Base-by-base conservation (phyloP, 1,284 basidiomycete species). In the Entoloma clypeatum region DNA sequence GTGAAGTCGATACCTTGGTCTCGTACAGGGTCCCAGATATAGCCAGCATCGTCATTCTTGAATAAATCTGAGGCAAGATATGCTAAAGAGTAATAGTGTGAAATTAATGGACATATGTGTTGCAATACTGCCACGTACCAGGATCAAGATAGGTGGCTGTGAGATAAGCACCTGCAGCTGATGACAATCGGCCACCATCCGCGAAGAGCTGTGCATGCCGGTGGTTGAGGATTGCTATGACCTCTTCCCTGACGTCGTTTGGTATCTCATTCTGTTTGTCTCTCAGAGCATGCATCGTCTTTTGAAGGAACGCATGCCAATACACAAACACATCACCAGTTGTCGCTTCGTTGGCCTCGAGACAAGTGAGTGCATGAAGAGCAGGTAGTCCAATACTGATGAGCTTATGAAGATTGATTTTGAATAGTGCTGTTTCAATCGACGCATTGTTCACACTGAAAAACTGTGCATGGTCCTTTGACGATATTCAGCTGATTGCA, bases 291-390 rank as follows among this genome's bases (percentile, higher is more conserved):
- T 47, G 41, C 9, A 40, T 41, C 14, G 43, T 50, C 9, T 44
- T 47, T 27, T 45, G 45, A 5, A 54, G 36, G 24, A 48, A 33
- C 3, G 54, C 47, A 50, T 56, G 51, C 57, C 57, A 60, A 33
- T 52, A 60, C 14, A 56, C 17, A 32, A 49, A 62, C 16, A 59
- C 55, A 45, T 62, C 56, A 6, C 50, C 57, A 17, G 54, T 38
- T 17, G 45, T 56, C 19, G 57, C 52, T 26, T 61, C 47, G 32
- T 55, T 52, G 4, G 59, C 47, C 41, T 62, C 56, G 10, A 62
- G 55, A 34, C 56, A 59, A 25, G 59, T 51, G 4, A 62, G 45
- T 2, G 57, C 50, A 26, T 54, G 51, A 3, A 59, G 44, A 10
- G 51, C 41, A 7, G 54, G 55, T 34, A 33, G 47, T 26, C 50